Percentiles rank a stretch among this genome's conserved stretches.
Evolutionary conservation across 208 protist genomes (phyloP).

Genomic region (Leishmania turanica): DNA sequence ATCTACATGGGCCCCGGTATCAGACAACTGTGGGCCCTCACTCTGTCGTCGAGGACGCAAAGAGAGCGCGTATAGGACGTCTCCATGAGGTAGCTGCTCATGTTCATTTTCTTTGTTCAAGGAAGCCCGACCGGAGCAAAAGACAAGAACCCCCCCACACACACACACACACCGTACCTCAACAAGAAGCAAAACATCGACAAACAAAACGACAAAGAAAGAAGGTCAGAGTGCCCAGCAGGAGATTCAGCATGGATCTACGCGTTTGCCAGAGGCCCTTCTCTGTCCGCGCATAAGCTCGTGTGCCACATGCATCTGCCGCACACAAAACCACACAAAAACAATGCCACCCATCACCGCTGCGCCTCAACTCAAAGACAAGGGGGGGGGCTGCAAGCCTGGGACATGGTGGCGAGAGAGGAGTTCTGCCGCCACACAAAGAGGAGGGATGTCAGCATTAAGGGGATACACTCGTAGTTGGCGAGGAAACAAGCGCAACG

Average conservation of each 20-base stretch:
- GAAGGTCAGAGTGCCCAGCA: background rate
- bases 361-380: background rate
- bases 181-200: background rate
- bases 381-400: background rate
- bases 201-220: background rate
- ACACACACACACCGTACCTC: background rate
- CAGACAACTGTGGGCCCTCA: background rate
- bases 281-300: background rate
- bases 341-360: background rate
- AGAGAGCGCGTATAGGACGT: background rate
- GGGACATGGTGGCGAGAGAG: background rate
- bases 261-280: no score
- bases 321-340: background rate
- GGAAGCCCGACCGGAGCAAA: background rate
- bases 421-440: background rate
- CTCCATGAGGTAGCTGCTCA: background rate
- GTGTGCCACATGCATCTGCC: background rate
- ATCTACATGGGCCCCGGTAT: background rate
- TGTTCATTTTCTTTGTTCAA: no score
- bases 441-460: background rate
- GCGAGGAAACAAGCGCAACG: background rate
- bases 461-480: background rate
- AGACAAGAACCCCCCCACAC: background rate
- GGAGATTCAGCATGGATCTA: background rate
- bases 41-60: background rate